A percentile compares a stretch with the other conserved stretches of the same genome.
These are phyloP conservation scores for Botrytis elliptica DNA, from an alignment of 2,329 filamentous ascomycete species.

Conservation along the genomic window DNA sequence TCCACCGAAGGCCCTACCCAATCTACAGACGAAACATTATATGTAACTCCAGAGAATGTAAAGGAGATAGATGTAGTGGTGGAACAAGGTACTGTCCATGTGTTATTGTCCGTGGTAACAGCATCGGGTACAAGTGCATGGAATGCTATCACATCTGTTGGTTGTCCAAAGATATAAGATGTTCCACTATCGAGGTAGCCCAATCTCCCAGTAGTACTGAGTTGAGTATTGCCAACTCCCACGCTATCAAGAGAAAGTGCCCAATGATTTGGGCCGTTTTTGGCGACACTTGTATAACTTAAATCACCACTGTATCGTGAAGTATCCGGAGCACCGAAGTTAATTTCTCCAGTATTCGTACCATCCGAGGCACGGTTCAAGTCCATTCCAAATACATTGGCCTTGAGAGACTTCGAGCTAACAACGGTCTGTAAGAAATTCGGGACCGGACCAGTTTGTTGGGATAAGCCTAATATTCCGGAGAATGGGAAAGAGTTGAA, in stretches of 20 bases:
- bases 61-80: constrained; percentile 61
- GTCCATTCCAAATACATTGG: constrained; percentile 70
- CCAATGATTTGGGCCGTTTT: constrained; percentile 60
- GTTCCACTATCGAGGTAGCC: constrained; percentile 85
- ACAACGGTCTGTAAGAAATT: constrained; percentile 67
- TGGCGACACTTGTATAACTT: constrained; percentile 58
- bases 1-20: constrained; percentile 56
- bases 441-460: constrained; percentile 54
- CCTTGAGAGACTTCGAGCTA: constrained; percentile 53
- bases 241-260: constrained; percentile 68
- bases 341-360: constrained; percentile 70
- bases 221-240: constrained; percentile 58
- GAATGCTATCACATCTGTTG: constrained; percentile 62
- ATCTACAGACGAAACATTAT: constrained; percentile 66
- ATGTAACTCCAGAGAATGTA: constrained; percentile 65
- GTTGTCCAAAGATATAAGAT: constrained; percentile 72
- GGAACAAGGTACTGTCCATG: constrained; percentile 72
- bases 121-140: constrained; percentile 64
- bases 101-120: constrained; percentile 54
- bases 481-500: constrained; percentile 82
- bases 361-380: constrained; percentile 67
- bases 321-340: constrained; percentile 69
- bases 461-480: constrained; percentile 78
- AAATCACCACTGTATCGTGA: constrained; percentile 67
- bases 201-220: constrained; percentile 47